Evolutionary conservation across 2,329 filamentous ascomycete genomes (phyloP).

Genomic region (Colletotrichum higginsianum): DNA sequence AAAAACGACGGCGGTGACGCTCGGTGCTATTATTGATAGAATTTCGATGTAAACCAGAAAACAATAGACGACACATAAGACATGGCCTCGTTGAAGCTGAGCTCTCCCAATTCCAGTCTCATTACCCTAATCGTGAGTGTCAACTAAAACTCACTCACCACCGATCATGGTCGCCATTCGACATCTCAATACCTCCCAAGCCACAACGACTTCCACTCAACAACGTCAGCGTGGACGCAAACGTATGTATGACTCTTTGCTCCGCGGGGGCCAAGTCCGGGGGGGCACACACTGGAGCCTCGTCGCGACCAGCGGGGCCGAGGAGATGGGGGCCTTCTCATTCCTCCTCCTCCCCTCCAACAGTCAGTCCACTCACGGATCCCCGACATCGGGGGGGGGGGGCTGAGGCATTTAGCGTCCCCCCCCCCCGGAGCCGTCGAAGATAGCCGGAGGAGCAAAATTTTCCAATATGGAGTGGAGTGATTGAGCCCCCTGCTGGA

Average conservation of each 20-base stretch:
- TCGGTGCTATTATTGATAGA: conserved; percentile 5
- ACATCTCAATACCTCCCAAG: too few species aligned
- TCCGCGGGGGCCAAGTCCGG: background rate
- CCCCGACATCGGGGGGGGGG: conserved; percentile 16
- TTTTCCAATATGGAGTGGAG: background rate
- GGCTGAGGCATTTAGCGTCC: conserved; percentile 6
- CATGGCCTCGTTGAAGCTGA: background rate
- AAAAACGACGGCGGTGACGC: background rate
- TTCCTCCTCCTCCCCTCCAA: background rate
- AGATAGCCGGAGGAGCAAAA: background rate
- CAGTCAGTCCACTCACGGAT: too few species aligned
- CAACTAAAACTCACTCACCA: too few species aligned
- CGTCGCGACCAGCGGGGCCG: background rate
- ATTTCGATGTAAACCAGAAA: background rate
- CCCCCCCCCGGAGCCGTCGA: background rate
- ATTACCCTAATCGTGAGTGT: too few species aligned
- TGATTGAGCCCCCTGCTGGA: too few species aligned
- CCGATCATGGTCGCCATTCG: too few species aligned
- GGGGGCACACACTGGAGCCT: background rate
- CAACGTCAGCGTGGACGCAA: background rate
- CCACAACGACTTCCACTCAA: background rate
- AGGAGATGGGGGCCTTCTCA: background rate
- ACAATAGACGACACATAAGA: conserved; percentile 15
- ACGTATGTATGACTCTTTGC: background rate
- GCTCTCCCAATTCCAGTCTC: too few species aligned